A percentile compares a stretch with the other conserved stretches of the same genome.
Conservation (phyloP, 140 eudicot species). For the Oenanthe javanica region DNA sequence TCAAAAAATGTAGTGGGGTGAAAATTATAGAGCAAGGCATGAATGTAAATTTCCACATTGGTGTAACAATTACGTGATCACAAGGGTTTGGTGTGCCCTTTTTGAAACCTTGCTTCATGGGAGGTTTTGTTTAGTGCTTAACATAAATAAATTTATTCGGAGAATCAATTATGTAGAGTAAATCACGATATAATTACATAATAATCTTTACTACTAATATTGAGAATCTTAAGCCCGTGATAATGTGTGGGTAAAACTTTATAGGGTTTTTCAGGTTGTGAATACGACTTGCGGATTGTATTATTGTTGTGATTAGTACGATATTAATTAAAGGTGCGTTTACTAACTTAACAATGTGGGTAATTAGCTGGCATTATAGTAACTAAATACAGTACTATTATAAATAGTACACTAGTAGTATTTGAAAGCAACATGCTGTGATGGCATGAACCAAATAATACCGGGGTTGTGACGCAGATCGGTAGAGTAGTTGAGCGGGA, state of each 20-base stretch:
- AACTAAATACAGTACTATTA: too few species aligned
- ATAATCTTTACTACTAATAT: too few species aligned
- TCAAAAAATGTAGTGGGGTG: neutral
- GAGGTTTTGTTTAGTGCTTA: neutral
- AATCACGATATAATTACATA: neutral
- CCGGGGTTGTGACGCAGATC: slow-evolving; percentile 2
- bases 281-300: neutral
- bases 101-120: neutral
- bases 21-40: neutral
- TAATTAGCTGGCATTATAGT: neutral
- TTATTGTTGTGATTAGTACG: neutral
- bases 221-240: neutral
- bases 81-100: neutral
- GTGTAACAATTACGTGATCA: neutral
- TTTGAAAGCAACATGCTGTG: neutral
- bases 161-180: neutral
- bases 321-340: neutral
- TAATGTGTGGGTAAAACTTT: neutral
- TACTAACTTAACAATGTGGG: neutral
- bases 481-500: slow-evolving; percentile 1
- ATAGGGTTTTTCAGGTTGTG: neutral
- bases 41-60: neutral
- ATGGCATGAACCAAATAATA: neutral
- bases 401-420: too few species aligned
- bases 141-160: neutral